Evolutionary conservation across 176 grass and related monocot species (phyloP).

Genomic region (Lolium multiflorum): DNA sequence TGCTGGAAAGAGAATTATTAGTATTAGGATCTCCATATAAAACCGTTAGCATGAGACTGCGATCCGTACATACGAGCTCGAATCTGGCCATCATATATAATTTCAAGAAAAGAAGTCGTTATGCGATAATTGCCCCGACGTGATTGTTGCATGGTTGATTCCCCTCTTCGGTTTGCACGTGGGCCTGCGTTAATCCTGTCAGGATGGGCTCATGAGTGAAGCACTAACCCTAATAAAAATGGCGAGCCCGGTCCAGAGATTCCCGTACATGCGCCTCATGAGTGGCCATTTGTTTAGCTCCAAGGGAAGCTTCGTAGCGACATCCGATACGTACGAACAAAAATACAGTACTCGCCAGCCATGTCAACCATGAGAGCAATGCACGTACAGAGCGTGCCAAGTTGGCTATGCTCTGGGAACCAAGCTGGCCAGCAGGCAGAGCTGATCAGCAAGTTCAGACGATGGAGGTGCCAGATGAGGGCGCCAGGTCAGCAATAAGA

Average conservation of each 20-base stretch:
- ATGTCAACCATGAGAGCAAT: slow-evolving; percentile 10
- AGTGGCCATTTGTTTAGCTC: slow-evolving; percentile 34
- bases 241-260: slow-evolving; percentile 42
- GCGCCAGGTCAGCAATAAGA: slow-evolving; percentile 24
- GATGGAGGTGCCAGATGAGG: slow-evolving; percentile 27
- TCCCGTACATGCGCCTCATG: slow-evolving; percentile 47
- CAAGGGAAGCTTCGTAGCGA: slow-evolving; percentile 42
- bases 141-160: slow-evolving; percentile 42
- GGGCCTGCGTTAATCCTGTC: too few species aligned
- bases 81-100: not conserved
- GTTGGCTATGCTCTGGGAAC: slow-evolving; percentile 17
- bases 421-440: slow-evolving; percentile 21
- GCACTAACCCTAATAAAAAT: slow-evolving; percentile 38
- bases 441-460: slow-evolving; percentile 1
- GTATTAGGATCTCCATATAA: not conserved
- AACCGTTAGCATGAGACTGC: slow-evolving; percentile 6
- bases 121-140: too few species aligned
- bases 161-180: slow-evolving; percentile 9
- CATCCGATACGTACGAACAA: slow-evolving; percentile 15
- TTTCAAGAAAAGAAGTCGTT: not conserved
- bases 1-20: not conserved
- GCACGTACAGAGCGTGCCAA: slow-evolving; percentile 28
- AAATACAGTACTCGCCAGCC: slow-evolving; percentile 7
- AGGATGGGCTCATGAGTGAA: too few species aligned
- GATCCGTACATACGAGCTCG: slow-evolving; percentile 1